Evolutionary conservation across 2,329 filamentous ascomycete species (phyloP), one percentile per base, ranked within the genome.

Genomic region (Aaosphaeria arxii): DNA sequence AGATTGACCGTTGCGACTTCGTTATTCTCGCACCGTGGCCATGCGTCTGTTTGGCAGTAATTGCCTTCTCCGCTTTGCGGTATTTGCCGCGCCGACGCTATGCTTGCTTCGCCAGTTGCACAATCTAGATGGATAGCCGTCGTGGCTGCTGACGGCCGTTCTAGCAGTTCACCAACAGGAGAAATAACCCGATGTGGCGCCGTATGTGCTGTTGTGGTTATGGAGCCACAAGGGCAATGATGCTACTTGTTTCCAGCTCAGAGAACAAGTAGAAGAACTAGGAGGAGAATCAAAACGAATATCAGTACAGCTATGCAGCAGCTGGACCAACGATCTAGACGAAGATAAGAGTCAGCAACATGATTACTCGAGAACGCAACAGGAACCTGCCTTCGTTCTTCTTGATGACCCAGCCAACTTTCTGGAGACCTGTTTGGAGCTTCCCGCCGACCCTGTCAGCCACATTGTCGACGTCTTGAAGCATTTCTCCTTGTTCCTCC

Each of bases 291-390:
- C 56, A 97, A 77, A 35, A 95, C 88, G 53, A 94, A 83, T 51
- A 97, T 96, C 59, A 97, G 79, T 17, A 95, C 75, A 4, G 79
- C 89, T 59, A 99, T 96, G 71, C 91, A 97, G 74, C 90, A 96
- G 69, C 90, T 90, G 58, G 90, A 96, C 75, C 78, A 79, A 46
- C 77, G 78, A 72, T 86, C 83, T 85, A 61, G 53, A 36, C 9
- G 33, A 36, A 9, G 33, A 36, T 24, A 24, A 36, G n/a, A n/a
- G 33, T 36, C n/a, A 36, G 33, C 7, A n/a, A 36, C n/a, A n/a
- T n/a, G n/a, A n/a, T 36, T n/a, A 36, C 7, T 9, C 7, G 33
- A 56, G 52, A 55, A 28, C 6, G 39, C 29, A 30, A 35, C 9
- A 32, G 42, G 49, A 75, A 78, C 62, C 78, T 76, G 81, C 96